Conservation (phyloP, 306 rosid genomes). For the peach (Prunus persica) region DNA sequence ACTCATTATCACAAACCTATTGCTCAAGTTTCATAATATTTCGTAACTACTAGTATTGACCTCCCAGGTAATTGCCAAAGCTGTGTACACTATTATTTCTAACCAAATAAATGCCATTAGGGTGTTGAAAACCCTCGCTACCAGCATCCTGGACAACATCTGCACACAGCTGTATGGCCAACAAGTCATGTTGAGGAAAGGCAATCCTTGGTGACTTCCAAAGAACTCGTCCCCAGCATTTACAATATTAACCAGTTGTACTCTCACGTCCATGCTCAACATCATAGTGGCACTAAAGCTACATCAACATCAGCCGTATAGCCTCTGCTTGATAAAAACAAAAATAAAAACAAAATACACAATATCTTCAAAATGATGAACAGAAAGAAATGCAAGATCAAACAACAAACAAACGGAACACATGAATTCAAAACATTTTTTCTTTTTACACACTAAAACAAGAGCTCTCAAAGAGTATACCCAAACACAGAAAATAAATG, state of each 20-base stretch:
- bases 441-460: neutral
- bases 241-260: conserved; percentile 4
- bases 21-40: neutral
- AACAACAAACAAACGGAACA: neutral
- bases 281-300: conserved; percentile 1
- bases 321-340: conserved; percentile 8
- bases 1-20: neutral
- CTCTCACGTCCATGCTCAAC: conserved; percentile 5
- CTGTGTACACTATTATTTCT: conserved; percentile 3
- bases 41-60: conserved; percentile 3
- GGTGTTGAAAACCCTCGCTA: conserved; percentile 14
- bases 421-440: neutral
- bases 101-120: neutral
- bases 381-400: neutral
- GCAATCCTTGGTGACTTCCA: conserved; percentile 7
- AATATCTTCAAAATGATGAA: neutral
- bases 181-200: conserved; percentile 1
- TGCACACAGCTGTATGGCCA: neutral
- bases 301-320: conserved; percentile 1
- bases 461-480: neutral
- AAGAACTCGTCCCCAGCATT: conserved; percentile 2
- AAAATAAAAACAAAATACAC: neutral
- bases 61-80: neutral
- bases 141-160: conserved; percentile 3
- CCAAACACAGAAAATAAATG: neutral